phyloP scores from a whole-genome alignment of 352 stramenopile species.

The Pythium volutum region DNA sequence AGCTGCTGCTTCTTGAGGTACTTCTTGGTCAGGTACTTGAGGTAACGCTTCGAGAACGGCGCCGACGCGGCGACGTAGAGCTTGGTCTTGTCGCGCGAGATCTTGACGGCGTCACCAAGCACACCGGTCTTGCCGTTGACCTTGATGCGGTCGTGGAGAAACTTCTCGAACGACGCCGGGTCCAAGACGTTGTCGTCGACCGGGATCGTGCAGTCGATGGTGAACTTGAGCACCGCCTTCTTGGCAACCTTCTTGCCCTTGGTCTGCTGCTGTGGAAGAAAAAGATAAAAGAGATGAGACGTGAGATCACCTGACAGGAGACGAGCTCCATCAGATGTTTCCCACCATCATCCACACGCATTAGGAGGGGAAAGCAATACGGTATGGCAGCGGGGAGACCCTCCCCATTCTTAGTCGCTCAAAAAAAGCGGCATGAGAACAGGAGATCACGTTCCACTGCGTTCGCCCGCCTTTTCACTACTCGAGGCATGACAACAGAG shows the following conservation, averaged over 20 bases:
- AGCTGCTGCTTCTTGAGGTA: slow-evolving; percentile 99
- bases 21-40: slow-evolving; percentile 99
- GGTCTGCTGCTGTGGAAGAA: slow-evolving; percentile 32
- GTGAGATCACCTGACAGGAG: slow-evolving; percentile 7
- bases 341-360: neutral
- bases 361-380: neutral
- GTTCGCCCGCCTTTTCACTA: slow-evolving; percentile 1
- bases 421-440: neutral
- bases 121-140: slow-evolving; percentile 98
- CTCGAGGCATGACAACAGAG: slow-evolving; percentile 38
- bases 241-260: slow-evolving; percentile 89
- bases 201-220: slow-evolving; percentile 93
- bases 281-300: slow-evolving; percentile 3
- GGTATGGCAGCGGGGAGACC: neutral
- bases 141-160: slow-evolving; percentile 99
- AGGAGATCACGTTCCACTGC: neutral
- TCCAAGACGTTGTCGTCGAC: slow-evolving; percentile 99
- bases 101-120: slow-evolving; percentile 93
- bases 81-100: slow-evolving; percentile 96
- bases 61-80: slow-evolving; percentile 93
- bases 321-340: neutral
- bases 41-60: slow-evolving; percentile 97
- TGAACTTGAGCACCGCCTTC: slow-evolving; percentile 92
- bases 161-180: slow-evolving; percentile 99
- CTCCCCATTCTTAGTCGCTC: neutral